These are phyloP conservation scores for Adansonia rubrostipa DNA, from an alignment of 441 rosid species.

Conservation along the genomic window DNA sequence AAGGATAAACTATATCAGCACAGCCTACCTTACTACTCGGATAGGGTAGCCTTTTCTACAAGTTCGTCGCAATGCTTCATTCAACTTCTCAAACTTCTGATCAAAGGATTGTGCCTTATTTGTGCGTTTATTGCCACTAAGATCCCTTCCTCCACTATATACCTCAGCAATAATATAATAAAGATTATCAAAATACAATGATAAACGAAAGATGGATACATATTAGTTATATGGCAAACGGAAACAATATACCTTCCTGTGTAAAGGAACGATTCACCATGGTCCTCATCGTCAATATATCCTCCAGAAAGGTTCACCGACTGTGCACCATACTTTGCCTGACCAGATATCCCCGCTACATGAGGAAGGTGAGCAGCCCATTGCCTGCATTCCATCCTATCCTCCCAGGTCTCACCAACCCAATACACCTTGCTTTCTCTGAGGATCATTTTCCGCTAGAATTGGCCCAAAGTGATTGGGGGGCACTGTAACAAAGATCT, in stretches of 20 bases:
- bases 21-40: conserved; percentile 76
- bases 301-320: conserved; percentile 89
- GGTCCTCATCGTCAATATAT: conserved; percentile 83
- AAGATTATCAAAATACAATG: not conserved
- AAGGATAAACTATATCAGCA: not conserved
- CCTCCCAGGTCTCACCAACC: conserved; percentile 92
- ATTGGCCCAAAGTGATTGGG: conserved; percentile 91
- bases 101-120: conserved; percentile 75
- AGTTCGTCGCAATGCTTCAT: conserved; percentile 74
- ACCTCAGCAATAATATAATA: conserved; percentile 3
- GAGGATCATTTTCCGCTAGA: conserved; percentile 72
- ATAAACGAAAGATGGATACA: not conserved
- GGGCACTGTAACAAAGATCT: conserved; percentile 65
- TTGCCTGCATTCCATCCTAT: conserved; percentile 66
- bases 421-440: conserved; percentile 67
- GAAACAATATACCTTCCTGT: conserved; percentile 74
- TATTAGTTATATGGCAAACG: not conserved
- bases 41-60: conserved; percentile 83
- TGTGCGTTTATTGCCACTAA: conserved; percentile 77
- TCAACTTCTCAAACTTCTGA: conserved; percentile 60
- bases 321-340: conserved; percentile 69
- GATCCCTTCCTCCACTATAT: conserved; percentile 81
- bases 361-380: conserved; percentile 90
- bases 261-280: conserved; percentile 91
- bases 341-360: conserved; percentile 84